Evolutionary conservation across 2,329 filamentous ascomycete genomes (phyloP).

Genomic region (Curvularia eragrostidis): DNA sequence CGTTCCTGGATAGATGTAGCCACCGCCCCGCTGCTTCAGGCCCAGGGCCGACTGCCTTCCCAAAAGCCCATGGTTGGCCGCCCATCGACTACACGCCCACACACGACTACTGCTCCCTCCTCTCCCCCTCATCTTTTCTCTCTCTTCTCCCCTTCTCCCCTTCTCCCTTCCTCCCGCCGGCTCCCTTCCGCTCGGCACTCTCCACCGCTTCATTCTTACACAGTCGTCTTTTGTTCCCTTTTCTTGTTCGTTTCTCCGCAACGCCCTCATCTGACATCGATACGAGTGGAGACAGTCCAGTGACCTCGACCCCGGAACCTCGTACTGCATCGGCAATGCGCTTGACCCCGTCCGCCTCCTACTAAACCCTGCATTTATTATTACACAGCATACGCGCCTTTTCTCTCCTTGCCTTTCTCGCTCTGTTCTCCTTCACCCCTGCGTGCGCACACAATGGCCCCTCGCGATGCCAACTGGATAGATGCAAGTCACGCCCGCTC

Average conservation of each 20-base stretch:
- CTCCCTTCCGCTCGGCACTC: not conserved
- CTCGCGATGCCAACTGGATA: slow-evolving; percentile 50
- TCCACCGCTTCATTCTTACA: not conserved
- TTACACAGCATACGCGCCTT: slow-evolving; percentile 11
- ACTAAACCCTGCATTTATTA: slow-evolving; percentile 17
- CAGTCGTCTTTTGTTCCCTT: not conserved
- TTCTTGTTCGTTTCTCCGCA: not conserved
- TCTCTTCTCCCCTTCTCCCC: slow-evolving; percentile 2
- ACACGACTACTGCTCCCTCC: not conserved
- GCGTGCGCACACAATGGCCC: slow-evolving; percentile 37
- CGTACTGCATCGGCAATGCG: slow-evolving; percentile 22
- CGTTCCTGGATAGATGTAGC: slow-evolving; percentile 26
- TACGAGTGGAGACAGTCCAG: slow-evolving; percentile 1
- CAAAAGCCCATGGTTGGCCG: slow-evolving; percentile 15
- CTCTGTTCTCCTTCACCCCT: slow-evolving; percentile 9
- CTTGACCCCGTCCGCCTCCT: slow-evolving; percentile 10
- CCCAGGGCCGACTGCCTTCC: slow-evolving; percentile 12
- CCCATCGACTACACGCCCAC: slow-evolving; percentile 5
- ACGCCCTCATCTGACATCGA: slow-evolving; percentile 10
- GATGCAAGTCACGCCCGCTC: slow-evolving; percentile 39
- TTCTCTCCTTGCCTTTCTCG: slow-evolving; percentile 12
- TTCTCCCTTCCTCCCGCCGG: not conserved
- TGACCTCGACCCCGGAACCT: slow-evolving; percentile 1
- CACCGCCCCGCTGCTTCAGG: slow-evolving; percentile 14
- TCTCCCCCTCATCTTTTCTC: not conserved